phyloP scores from a whole-genome alignment of 805 yeast genomes.

The Myxozyma vanderwaltii region DNA sequence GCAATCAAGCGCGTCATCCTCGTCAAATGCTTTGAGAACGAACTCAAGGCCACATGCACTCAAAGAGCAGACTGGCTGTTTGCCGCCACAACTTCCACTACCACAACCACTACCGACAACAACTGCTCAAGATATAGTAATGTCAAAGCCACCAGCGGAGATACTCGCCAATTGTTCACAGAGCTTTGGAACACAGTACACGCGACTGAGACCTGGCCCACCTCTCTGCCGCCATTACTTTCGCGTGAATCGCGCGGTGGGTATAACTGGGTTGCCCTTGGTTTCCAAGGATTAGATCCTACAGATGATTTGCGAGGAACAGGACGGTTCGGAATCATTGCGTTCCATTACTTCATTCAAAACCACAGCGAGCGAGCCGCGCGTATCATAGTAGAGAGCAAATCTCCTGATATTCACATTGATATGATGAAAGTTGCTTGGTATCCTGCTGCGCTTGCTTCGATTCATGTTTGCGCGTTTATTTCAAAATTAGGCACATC shows the following conservation, averaged over 20 bases:
- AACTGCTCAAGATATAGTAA: not conserved
- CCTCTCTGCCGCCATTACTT: constrained; percentile 16
- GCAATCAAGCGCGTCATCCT: constrained; percentile 16
- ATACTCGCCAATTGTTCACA: not conserved
- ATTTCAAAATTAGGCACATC: constrained; percentile 15
- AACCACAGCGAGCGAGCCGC: constrained; percentile 19
- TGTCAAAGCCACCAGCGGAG: not conserved
- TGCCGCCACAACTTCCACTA: no score
- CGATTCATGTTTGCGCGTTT: constrained; percentile 33
- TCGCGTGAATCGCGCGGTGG: constrained; percentile 31
- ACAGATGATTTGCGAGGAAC: constrained; percentile 44
- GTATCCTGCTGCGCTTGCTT: constrained; percentile 36
- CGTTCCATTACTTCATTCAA: constrained; percentile 12
- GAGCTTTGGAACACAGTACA: constrained; percentile 20
- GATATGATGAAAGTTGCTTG: constrained; percentile 30
- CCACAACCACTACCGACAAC: not conserved
- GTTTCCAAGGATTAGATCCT: constrained; percentile 47
- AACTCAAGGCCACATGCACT: constrained; percentile 3
- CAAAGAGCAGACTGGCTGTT: constrained; percentile 13
- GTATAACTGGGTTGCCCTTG: constrained; percentile 43
- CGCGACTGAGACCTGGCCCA: constrained; percentile 24
- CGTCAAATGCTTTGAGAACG: constrained; percentile 12
- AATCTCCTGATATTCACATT: constrained; percentile 23
- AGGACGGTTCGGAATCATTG: constrained; percentile 32
- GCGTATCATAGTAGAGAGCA: constrained; percentile 14